These are phyloP conservation scores for Amylocystis lapponica DNA, from an alignment of 768 basidiomycete genomes.

Conservation along the genomic window DNA sequence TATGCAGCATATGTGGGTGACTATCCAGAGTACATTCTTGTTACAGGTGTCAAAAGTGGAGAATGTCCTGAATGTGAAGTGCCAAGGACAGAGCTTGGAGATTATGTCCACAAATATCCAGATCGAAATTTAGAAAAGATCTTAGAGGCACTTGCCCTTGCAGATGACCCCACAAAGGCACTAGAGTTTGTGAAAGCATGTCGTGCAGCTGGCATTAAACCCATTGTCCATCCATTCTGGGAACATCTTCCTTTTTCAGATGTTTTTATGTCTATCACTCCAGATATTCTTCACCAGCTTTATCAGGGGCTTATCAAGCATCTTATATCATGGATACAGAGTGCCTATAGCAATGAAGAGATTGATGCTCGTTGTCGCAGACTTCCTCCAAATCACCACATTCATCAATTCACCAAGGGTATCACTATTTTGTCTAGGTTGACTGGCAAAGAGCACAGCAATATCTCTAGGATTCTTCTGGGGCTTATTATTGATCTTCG, in stretches of 20 bases:
- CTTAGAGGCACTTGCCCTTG: slow-evolving; percentile 10
- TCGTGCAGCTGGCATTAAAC: slow-evolving; percentile 14
- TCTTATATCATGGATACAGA: too few species aligned
- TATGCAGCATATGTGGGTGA: slow-evolving; percentile 16
- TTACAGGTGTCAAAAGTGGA: slow-evolving; percentile 13
- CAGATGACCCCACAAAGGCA: background rate
- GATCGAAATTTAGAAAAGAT: slow-evolving; percentile 2
- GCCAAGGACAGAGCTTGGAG: slow-evolving; percentile 7
- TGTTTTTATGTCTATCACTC: slow-evolving; percentile 19
- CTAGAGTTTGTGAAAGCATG: slow-evolving; percentile 9
- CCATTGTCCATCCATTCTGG: slow-evolving; percentile 20
- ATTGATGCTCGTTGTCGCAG: too few species aligned
- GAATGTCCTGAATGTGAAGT: slow-evolving; percentile 17
- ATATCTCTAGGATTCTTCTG: too few species aligned
- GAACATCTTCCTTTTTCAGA: slow-evolving; percentile 17
- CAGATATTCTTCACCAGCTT: slow-evolving; percentile 27
- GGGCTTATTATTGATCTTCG: too few species aligned
- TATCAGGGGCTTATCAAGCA: slow-evolving; percentile 26
- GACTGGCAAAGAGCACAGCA: too few species aligned
- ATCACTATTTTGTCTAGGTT: too few species aligned
- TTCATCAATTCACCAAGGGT: too few species aligned
- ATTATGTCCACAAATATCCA: background rate
- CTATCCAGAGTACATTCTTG: slow-evolving; percentile 21
- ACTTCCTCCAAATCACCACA: too few species aligned
- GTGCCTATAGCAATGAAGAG: too few species aligned